phyloP scores from a whole-genome alignment of 345 rosid genomes.

The Rhizophora mangle region DNA sequence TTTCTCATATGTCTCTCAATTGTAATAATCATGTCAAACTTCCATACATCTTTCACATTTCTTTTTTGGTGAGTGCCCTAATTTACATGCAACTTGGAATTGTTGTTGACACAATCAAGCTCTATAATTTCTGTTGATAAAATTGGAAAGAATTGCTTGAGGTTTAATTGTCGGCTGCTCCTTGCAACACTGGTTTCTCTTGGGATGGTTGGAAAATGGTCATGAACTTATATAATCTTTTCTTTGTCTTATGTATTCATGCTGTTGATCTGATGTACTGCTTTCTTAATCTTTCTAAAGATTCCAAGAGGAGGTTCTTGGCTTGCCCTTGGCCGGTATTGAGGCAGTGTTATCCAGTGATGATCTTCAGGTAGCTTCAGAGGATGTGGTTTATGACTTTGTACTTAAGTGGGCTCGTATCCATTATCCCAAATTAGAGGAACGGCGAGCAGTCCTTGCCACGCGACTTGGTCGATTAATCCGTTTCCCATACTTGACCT shows the following conservation, averaged over 20 bases:
- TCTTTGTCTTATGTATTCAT: background rate
- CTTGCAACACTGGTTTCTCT: background rate
- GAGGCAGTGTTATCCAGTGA: constrained; percentile 74
- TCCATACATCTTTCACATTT: background rate
- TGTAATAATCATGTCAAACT: background rate
- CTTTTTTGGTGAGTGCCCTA: background rate
- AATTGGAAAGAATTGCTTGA: background rate
- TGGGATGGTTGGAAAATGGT: constrained; percentile 1
- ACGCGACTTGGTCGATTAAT: constrained; percentile 54
- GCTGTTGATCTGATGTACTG: background rate
- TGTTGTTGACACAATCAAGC: background rate
- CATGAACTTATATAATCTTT: background rate
- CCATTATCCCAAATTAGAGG: constrained; percentile 62
- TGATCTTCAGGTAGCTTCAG: constrained; percentile 61
- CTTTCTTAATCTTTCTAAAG: constrained; percentile 26
- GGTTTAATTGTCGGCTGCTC: constrained; percentile 2
- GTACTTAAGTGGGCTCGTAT: constrained; percentile 67
- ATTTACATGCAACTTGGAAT: background rate
- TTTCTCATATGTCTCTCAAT: background rate
- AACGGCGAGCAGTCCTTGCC: constrained; percentile 53
- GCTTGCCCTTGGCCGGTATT: constrained; percentile 74
- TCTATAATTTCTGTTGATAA: background rate
- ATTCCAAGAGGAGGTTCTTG: constrained; percentile 59
- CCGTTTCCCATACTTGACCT: constrained; percentile 80
- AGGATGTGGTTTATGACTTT: constrained; percentile 68